Percentiles rank a stretch among this genome's conserved stretches.
phyloP scores from a whole-genome alignment of 225 moss, liverwort and hornwort species.

The Rhytidiadelphus loreus region DNA sequence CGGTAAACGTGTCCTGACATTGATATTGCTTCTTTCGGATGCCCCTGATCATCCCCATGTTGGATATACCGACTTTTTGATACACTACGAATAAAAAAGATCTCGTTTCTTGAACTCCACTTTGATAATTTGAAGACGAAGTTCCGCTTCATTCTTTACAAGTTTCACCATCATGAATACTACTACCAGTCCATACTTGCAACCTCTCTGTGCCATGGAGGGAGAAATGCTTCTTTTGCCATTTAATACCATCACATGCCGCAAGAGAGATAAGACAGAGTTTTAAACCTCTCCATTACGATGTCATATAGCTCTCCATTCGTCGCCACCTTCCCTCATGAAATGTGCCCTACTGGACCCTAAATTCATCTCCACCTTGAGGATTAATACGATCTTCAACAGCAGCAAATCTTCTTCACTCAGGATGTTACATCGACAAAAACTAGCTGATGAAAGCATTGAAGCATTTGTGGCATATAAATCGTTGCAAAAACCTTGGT shows the following conservation, averaged over 20 bases:
- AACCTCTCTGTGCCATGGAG: not conserved
- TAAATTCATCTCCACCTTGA: not conserved
- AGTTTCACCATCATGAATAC: not conserved
- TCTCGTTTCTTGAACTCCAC: not conserved
- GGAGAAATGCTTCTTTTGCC: not conserved
- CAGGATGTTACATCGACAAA: not conserved
- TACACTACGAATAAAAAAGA: not conserved
- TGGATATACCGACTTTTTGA: not conserved
- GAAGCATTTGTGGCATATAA: not conserved
- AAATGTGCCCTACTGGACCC: not conserved
- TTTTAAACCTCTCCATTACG: not conserved
- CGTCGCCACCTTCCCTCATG: not conserved
- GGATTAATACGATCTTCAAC: not conserved
- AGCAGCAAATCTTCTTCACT: not conserved
- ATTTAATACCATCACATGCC: not conserved
- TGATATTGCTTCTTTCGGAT: conserved; percentile 5
- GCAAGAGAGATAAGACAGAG: not conserved
- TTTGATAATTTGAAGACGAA: not conserved
- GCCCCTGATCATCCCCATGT: not conserved
- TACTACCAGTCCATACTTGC: not conserved
- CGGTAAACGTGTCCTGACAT: not conserved
- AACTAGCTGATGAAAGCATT: not conserved
- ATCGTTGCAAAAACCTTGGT: not conserved
- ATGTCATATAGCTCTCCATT: not conserved
- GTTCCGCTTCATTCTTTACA: not conserved